phyloP scores from a whole-genome alignment of 805 yeast genomes.

The Isabelozyma rhagii region DNA sequence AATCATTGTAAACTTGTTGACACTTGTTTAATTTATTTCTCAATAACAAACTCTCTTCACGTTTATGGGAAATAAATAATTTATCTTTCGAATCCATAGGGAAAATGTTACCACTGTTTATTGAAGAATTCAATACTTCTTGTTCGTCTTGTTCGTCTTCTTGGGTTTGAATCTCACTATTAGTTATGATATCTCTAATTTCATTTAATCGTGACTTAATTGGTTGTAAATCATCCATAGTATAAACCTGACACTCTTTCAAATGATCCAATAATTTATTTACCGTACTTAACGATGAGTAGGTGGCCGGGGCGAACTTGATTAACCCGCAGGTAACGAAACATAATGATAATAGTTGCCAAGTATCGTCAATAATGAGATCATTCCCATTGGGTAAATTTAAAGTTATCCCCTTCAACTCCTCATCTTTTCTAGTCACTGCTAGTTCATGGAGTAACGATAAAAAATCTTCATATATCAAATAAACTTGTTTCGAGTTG shows the following conservation, averaged over 20 bases:
- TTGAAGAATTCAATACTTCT: constrained; percentile 9
- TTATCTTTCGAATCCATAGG: constrained; percentile 6
- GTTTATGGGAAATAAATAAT: constrained; percentile 28
- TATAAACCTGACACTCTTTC: constrained; percentile 75
- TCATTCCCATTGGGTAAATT: constrained; percentile 58
- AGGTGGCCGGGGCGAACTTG: constrained; percentile 90
- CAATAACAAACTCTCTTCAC: constrained; percentile 60
- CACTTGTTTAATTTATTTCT: constrained; percentile 67
- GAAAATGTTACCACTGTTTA: constrained; percentile 3
- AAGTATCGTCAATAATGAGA: constrained; percentile 77
- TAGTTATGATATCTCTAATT: constrained; percentile 58
- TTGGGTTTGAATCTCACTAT: constrained; percentile 18
- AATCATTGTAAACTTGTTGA: constrained; percentile 49
- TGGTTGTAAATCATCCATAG: constrained; percentile 79
- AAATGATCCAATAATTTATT: constrained; percentile 80
- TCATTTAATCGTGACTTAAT: constrained; percentile 71
- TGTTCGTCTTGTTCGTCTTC: constrained; percentile 11
- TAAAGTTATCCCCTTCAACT: constrained; percentile 33
- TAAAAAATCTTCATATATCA: constrained; percentile 57
- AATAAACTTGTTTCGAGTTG: constrained; percentile 64
- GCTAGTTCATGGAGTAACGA: constrained; percentile 51
- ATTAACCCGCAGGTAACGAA: constrained; percentile 90
- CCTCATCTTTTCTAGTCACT: constrained; percentile 48
- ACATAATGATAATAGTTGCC: constrained; percentile 81
- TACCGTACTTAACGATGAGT: constrained; percentile 84